Conservation (phyloP, 306 rosid species). For the Sechiopsis laciniata region DNA sequence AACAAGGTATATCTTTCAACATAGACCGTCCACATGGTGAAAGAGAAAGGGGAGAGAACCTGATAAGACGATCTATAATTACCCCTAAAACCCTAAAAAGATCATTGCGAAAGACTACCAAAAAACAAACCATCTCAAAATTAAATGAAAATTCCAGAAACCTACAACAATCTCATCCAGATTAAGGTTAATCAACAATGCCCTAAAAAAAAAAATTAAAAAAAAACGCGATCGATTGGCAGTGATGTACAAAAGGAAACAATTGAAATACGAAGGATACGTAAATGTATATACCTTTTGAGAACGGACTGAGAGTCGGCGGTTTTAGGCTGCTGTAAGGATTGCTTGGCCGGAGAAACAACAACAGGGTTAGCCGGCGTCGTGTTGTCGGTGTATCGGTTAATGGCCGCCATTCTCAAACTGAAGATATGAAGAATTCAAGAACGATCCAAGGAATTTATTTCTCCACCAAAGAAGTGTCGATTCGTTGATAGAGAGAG, state of each 20-base stretch:
- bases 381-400: conserved; percentile 40
- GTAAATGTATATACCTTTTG: conserved; percentile 38
- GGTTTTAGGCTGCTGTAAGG: conserved; percentile 44
- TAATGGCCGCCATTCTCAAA: conserved; percentile 53
- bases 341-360: conserved; percentile 36
- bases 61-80: too few relatives aligned
- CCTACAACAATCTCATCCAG: not conserved
- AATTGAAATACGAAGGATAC: not conserved
- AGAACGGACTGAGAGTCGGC: conserved; percentile 83
- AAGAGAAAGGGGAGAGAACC: too few relatives aligned
- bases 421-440: not conserved
- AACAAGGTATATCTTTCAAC: not conserved
- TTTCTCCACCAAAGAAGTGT: not conserved
- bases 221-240: not conserved
- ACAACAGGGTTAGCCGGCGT: conserved; percentile 28
- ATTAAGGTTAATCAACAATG: not conserved
- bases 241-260: not conserved
- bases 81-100: not conserved
- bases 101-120: not conserved
- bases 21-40: not conserved
- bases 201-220: not conserved
- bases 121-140: not conserved
- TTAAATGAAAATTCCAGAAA: not conserved
- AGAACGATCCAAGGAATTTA: not conserved
- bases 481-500: conserved; percentile 11